Evolutionary conservation across 192 early-diverging fungal species (phyloP).

Genomic region (Entomortierella beljakovae): DNA sequence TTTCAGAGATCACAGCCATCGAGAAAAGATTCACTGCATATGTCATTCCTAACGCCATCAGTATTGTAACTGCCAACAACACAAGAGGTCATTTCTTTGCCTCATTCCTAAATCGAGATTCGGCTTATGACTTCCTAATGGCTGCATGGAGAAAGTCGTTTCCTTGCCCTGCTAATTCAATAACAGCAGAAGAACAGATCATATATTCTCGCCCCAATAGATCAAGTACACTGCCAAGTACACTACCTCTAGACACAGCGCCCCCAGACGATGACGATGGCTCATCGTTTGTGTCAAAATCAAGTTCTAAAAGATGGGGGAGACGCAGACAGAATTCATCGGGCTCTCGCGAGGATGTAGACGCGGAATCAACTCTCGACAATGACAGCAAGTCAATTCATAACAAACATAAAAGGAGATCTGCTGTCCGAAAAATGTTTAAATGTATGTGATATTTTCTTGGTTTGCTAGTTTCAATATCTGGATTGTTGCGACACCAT

Average conservation of each 20-base stretch:
- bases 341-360: conserved; percentile 33
- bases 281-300: conserved; percentile 37
- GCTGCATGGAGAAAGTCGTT: conserved; percentile 70
- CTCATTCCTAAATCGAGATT: conserved; percentile 89
- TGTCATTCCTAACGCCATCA: conserved; percentile 92
- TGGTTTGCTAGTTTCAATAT: too few species aligned
- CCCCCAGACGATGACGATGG: conserved; percentile 38
- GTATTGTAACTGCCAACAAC: conserved; percentile 71
- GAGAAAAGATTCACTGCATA: conserved; percentile 88
- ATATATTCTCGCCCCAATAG: conserved; percentile 27
- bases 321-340: conserved; percentile 35
- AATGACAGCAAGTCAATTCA: conserved; percentile 15
- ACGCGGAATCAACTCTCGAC: conserved; percentile 31
- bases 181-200: conserved; percentile 22
- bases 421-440: conserved; percentile 17
- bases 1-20: conserved; percentile 83
- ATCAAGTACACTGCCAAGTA: conserved; percentile 26
- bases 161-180: conserved; percentile 42
- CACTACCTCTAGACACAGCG: too few species aligned
- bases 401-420: conserved; percentile 11
- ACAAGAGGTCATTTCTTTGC: conserved; percentile 77
- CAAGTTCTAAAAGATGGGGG: conserved; percentile 17
- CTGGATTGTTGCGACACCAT: too few species aligned
- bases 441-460: conserved; percentile 24
- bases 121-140: conserved; percentile 74